Evolutionary conservation across 495 filamentous ascomycete genomes (phyloP).

Genomic region (Penicillium psychrofluorescens): DNA sequence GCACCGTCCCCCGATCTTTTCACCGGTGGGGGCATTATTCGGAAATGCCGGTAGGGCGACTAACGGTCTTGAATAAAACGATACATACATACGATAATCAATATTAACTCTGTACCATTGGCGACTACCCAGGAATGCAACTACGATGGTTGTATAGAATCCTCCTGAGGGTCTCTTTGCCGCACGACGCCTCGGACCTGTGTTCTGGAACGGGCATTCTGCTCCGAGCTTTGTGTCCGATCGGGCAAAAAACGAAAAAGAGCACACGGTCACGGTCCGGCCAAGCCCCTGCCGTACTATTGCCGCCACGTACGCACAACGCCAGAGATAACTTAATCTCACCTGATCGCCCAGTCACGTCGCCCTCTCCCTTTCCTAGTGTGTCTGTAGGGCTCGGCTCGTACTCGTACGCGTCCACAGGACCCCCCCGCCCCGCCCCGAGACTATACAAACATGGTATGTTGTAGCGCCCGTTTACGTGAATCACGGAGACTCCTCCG

Average conservation of each 20-base stretch:
- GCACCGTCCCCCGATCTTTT: constrained; percentile 11
- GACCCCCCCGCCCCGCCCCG: constrained; percentile 20
- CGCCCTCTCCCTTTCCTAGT: not conserved
- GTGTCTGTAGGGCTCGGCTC: constrained; percentile 1
- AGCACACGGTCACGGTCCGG: too few species aligned
- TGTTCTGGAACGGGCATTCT: constrained; percentile 2
- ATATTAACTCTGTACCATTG: too few species aligned
- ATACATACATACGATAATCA: too few species aligned
- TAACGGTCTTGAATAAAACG: too few species aligned
- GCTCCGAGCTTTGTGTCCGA: not conserved
- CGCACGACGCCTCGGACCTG: not conserved
- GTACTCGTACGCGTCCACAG: constrained; percentile 21
- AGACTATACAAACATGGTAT: not conserved
- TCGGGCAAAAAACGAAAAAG: too few species aligned
- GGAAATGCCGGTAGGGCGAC: not conserved
- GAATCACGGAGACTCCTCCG: constrained; percentile 9
- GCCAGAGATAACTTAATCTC: not conserved
- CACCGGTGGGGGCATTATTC: constrained; percentile 1
- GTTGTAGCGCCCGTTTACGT: too few species aligned
- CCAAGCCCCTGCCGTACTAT: too few species aligned
- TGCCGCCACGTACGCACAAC: too few species aligned
- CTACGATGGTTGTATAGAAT: too few species aligned
- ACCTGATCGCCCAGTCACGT: not conserved
- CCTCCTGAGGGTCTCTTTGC: too few species aligned
- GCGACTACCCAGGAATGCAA: too few species aligned